Conservation (phyloP, 2,329 filamentous ascomycete genomes). For the Chaetomiaceae sp. region DNA sequence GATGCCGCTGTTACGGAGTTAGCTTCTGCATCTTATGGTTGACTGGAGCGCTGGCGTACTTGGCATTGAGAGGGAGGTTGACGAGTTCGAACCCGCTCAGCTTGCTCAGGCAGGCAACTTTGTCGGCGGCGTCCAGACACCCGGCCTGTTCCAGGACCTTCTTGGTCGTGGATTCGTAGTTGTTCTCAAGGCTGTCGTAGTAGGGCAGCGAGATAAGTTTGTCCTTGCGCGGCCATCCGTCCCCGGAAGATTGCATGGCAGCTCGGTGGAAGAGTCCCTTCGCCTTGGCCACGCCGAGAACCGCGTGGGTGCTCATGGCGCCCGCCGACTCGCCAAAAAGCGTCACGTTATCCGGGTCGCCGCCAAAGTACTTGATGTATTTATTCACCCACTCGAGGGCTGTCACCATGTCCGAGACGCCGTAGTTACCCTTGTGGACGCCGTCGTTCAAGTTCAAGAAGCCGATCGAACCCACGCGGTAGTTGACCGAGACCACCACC, state of each 20-base stretch:
- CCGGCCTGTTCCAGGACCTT: constrained; percentile 27
- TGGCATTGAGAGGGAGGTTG: constrained; percentile 29
- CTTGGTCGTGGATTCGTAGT: constrained; percentile 23
- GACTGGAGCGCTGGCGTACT: constrained; percentile 25
- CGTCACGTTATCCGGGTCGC: constrained; percentile 33
- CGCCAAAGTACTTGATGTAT: constrained; percentile 34
- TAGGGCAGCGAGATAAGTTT: constrained; percentile 17
- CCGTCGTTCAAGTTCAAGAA: constrained; percentile 33
- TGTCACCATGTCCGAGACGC: constrained; percentile 37
- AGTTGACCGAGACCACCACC: constrained; percentile 41
- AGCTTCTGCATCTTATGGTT: background rate
- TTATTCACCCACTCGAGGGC: constrained; percentile 39
- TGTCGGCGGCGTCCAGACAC: constrained; percentile 25
- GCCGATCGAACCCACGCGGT: constrained; percentile 32
- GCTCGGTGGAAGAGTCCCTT: constrained; percentile 31
- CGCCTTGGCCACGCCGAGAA: constrained; percentile 29
- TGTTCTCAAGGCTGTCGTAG: constrained; percentile 25
- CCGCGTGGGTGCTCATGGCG: constrained; percentile 24
- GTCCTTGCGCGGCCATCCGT: constrained; percentile 25
- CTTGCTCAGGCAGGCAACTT: constrained; percentile 28
- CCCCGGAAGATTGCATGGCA: constrained; percentile 31
- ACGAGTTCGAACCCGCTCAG: constrained; percentile 30
- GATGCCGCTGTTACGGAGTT: constrained; percentile 17
- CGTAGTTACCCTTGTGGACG: constrained; percentile 40
- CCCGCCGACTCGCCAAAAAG: constrained; percentile 36